Evolutionary conservation across 768 basidiomycete genomes (phyloP), one percentile per base, ranked within the genome.

Genomic region (button mushroom (Agaricus bisporus)): DNA sequence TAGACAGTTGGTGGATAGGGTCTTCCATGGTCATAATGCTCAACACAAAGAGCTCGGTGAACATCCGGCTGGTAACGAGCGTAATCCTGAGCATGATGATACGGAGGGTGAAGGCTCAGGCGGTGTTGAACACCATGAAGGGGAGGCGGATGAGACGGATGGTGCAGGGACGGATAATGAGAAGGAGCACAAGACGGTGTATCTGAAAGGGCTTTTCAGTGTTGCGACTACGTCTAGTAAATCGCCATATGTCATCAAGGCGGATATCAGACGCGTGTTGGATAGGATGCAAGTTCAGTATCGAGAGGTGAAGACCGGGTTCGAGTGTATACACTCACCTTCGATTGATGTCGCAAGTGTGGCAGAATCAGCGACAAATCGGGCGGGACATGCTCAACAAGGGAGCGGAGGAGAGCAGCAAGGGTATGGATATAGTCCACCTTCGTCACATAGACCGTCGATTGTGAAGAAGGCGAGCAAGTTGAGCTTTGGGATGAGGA

Each of bases 181-280:
- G 52, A 85, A 84, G 69, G 88, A 91, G 54, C 86, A 91, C 63
- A 98, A 98, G 72, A 91, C 97, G 1, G 84, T 98, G 43, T 95
- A 91, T 70, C 71, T 98, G 63, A 99, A 98, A 70, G 97, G 97
- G 5, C 65, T 99, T 46, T 98, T 99, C 73, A 91, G 92, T 60
- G 97, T 99, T 39, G 87, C 91, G 5, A 99, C 97, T 5, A 99
- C 97, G 1, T 89, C 93, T 25, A 93, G 93, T 4, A 98, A 95
- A 64, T 64, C 90, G 5, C 88, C 92, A 4, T 69, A 79, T 12
- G 75, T 81, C 8, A 85, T 98, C 70, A 89, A 91, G 68, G 70
- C 77, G 54, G 95, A 98, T 68, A 86, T 99, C 58, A 77, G 80
- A 46, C 80, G 81, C 11, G 95, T 97, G 1, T 78, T 98, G 37